Evolutionary conservation across 106 monocot genomes (phyloP), one percentile per base, ranked within the genome.

Genomic region (Allium cepa): DNA sequence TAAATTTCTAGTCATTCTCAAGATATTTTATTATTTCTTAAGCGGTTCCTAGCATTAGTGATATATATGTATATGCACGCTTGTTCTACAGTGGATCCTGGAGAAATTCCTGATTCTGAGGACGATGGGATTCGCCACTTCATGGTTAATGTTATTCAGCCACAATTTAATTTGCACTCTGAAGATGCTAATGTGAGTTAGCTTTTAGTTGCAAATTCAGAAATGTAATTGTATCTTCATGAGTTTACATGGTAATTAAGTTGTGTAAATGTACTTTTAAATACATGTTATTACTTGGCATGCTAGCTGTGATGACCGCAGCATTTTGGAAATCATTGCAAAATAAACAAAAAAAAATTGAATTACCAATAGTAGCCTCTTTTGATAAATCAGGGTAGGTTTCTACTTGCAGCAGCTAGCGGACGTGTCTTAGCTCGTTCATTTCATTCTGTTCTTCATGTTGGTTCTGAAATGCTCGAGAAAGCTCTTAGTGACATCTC

Each of bases 331-430:
- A 36, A 36, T 36, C 36, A 36, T 36, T 36, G 36, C 36, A 4
- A 36, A 36, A 36, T 36, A 5, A 36, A 4, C 36, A 36, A 36
- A 36, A 36, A 36, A 36, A 36, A 36, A 1, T 36, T 36, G 36
- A 36, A 36, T 12, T 64, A 27, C 57, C 55, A 46, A 56, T 14
- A 56, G 47, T 64, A 56, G 55, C 26, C 49, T 48, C 47, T 11
- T 63, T 7, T 53, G 36, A 69, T 67, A 52, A 77, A 60, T 59
- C 93, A 99, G 99, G 99, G 92, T 79, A 87, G 99, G 68, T 99
- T 99, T 81, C 79, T 99, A 47, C 93, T 99, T 66, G 99, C 99
- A 77, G 99, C 99, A 71, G 99, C 90, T 26, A 99, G 99, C 71
- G 99, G 99, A 14, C 82, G 87, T 67, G 71, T 99, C 62, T 76